Conservation (phyloP, 2,329 filamentous ascomycete genomes). For the Zymoseptoria brevis region DNA sequence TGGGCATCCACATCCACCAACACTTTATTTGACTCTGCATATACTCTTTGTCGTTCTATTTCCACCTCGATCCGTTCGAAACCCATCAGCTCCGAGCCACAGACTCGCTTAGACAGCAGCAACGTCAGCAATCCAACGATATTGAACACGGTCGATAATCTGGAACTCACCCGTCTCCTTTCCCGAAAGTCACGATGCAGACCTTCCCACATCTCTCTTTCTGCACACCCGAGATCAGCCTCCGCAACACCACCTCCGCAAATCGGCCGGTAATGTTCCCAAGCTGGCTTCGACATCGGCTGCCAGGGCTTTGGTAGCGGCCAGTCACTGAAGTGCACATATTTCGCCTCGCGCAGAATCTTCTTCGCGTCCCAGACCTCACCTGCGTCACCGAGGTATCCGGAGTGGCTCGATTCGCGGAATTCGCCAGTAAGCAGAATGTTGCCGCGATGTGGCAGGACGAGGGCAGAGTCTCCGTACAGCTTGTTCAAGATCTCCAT, state of each 20-base stretch:
- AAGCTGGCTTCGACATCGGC: constrained; percentile 27
- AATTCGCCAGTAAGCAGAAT: constrained; percentile 57
- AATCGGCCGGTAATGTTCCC: constrained; percentile 34
- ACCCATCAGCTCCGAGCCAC: neutral
- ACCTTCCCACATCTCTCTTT: constrained; percentile 36
- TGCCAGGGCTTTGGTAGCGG: constrained; percentile 57
- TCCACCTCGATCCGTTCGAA: neutral
- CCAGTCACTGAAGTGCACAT: constrained; percentile 66
- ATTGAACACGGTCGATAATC: neutral
- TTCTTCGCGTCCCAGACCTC: constrained; percentile 53
- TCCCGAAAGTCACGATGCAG: constrained; percentile 27
- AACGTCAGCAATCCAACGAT: neutral
- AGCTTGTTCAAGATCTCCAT: constrained; percentile 62
- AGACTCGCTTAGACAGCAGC: neutral
- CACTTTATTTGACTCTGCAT: neutral
- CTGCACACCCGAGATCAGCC: constrained; percentile 14
- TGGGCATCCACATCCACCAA: neutral
- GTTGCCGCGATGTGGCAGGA: constrained; percentile 58
- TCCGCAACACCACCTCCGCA: constrained; percentile 20
- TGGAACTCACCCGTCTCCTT: constrained; percentile 14
- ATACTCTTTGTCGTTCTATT: neutral
- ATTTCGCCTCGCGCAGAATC: constrained; percentile 52
- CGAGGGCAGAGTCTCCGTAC: constrained; percentile 50
- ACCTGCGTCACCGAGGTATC: constrained; percentile 41
- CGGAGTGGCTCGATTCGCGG: constrained; percentile 43